Base-by-base conservation (phyloP, 129 eudicot genomes). In the sunflower (Helianthus annuus) region DNA sequence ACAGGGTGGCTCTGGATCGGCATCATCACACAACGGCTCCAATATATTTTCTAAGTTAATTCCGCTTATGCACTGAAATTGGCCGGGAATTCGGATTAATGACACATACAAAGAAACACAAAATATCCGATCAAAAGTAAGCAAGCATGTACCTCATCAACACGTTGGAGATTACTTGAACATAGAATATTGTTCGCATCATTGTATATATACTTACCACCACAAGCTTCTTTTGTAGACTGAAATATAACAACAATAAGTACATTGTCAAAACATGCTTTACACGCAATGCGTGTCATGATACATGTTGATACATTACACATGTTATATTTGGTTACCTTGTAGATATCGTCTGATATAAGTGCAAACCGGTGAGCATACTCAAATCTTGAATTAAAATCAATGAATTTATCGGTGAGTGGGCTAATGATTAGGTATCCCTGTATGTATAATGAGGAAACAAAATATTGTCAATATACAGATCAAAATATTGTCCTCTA, bases 341-440 rank as follows among this genome's bases (percentile, higher is more conserved):
- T 45, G 14, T 77, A 68, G 61, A 76, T 53, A n/a, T 68, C 75
- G 12, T 76, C 68, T 19, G 80, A 76, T 67, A 76, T 55, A 36
- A 77, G 70, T 69, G 70, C 61, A n/a, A 77, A 39, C 6, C 76
- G 75, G 40, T 77, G 81, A 60, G 81, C 76, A 5, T 59, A 69
- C 64, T 46, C 60, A 48, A 58, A 24, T 69, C 68, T 69, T 60
- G 76, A 70, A 62, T 77, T 77, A 10, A 39, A 48, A 44, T 69
- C 75, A 14, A 10, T 5, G 8, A 29, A 45, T 14, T 45, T 49
- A 69, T 77, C 81, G 1, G 81, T 77, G 16, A 69, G 14, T 34
- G 81, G 81, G 64, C 61, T 69, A 51, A 71, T 61, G 42, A 69
- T 55, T 39, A 70, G 36, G 56, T 27, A 70, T 60, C 76, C 81